Base-by-base conservation (phyloP, 768 basidiomycete species). In the Pholiota molesta region DNA sequence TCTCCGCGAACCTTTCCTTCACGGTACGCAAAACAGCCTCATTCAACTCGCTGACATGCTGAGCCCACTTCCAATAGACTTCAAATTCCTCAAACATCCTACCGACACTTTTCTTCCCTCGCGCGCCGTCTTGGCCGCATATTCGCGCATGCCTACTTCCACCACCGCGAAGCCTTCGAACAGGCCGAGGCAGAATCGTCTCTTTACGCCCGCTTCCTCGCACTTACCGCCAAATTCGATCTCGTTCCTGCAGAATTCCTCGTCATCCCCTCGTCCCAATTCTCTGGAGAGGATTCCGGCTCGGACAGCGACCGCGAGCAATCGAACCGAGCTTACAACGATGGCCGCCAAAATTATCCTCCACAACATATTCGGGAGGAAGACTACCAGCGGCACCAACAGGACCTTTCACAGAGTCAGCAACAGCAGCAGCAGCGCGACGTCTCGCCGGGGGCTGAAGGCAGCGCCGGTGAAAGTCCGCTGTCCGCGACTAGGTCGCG, bases 101-200 rank as follows among this genome's bases (percentile, higher is more conserved):
- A 89, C 64, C 85, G 91, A n/a, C 94, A 95, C 74, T 97, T 96
- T 73, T 83, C 90, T 53, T 94, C 92, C 16, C 88, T 97, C 23
- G 93, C 94, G 19, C 87, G 97, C 0, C 88, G 97, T 14, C 86
- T 99, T 1, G 95, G 95, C 1, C 88, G 97, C 39, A 95, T 98
- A 64, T 98, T 99, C 71, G 93, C 94, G 0, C 97, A 99, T 74
- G 95, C 95, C 1, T 98, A 95, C 79, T 96, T 90, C 77, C 94
- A 95, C 72, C 95, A 97, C 74, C 89, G 93, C 65, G 95, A 95
- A 71, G 86, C 87, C 0, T 97, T 97, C 72, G 90, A 93, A 66
- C 91, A 93, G 71, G 90, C 90, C 31, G 94, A 96, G 76, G 92
- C 88, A 6, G 95, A 97, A 75, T 94, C 91, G 7, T 91, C 91